Base-by-base conservation (phyloP, 176 grass and related monocot genomes). In the Rhipidocladum racemiflorum region DNA sequence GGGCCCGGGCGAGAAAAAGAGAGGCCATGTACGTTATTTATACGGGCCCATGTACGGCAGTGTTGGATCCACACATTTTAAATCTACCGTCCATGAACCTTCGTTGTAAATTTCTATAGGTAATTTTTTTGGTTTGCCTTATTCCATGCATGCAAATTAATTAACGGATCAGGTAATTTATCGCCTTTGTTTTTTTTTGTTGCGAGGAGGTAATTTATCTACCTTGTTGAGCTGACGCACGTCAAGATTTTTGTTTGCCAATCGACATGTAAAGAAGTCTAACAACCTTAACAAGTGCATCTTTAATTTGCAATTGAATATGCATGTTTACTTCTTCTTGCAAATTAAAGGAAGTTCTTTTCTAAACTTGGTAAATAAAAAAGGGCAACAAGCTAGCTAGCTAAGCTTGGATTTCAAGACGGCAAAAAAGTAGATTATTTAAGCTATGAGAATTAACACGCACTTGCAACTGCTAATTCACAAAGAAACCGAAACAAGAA, bases 361-460 rank as follows among this genome's bases (percentile, higher is more conserved):
- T n/a, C 28, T 40, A 67, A 7, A 38, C 17, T 51, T 49, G 57
- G 28, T 45, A 45, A 55, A 55, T 1, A 5, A 24, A 79, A 78
- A 40, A 35, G 10, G 69, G 21, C 25, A 79, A 63, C 12, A 50
- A 61, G 56, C 30, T 38, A 20, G 34, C 24, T 65, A 75, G 40
- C 32, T 76, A 70, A 18, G 79, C 29, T 55, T 78, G 66, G 70
- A 85, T 84, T 54, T 18, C 20, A 11, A 84, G 53, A 82, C 21
- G 77, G 78, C 25, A 81, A 76, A 91, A 82, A 6, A 6, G 82
- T 56, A 48, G 72, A 89, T 88, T 83, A 87, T 84, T 91, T 87
- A 61, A 87, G 38, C 85, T 84, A 83, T 89, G 82, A 78, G 79
- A 83, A 92, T 87, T 30, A 81, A 72, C 86, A 83, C 71, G 62